These are phyloP conservation scores for Gossypium lobatum DNA, from an alignment of 441 rosid genomes.

Conservation along the genomic window DNA sequence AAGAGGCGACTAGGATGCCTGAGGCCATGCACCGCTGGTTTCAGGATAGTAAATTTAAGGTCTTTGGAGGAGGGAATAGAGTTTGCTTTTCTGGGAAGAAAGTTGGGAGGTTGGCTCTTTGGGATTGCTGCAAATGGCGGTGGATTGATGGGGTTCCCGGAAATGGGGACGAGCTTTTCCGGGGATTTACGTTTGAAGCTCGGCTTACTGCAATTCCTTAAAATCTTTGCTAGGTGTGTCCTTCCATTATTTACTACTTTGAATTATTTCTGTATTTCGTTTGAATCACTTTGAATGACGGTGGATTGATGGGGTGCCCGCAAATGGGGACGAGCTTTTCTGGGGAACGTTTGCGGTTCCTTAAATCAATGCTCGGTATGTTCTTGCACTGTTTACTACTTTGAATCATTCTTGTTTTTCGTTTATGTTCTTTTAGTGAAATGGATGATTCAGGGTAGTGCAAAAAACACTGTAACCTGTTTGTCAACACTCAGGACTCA, in stretches of 20 bases:
- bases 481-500: background rate
- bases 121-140: slow-evolving; percentile 68
- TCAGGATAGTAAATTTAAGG: slow-evolving; percentile 79
- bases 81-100: slow-evolving; percentile 82
- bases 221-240: slow-evolving; percentile 15
- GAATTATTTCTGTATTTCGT: slow-evolving; percentile 17
- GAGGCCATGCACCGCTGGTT: slow-evolving; percentile 67
- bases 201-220: slow-evolving; percentile 51
- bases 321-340: slow-evolving; percentile 54
- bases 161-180: slow-evolving; percentile 57
- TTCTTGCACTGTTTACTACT: background rate
- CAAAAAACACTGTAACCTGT: background rate
- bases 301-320: slow-evolving; percentile 74
- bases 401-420: slow-evolving; percentile 8
- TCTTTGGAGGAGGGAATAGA: slow-evolving; percentile 76
- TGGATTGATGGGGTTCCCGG: slow-evolving; percentile 79
- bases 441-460: slow-evolving; percentile 2
- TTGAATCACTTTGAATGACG: slow-evolving; percentile 69
- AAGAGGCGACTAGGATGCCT: slow-evolving; percentile 87
- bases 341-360: slow-evolving; percentile 58
- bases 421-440: background rate
- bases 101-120: slow-evolving; percentile 61
- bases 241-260: background rate
- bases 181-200: slow-evolving; percentile 72
- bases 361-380: slow-evolving; percentile 29